Conservation (phyloP, 1,284 basidiomycete genomes). For the Puccinia polysora region DNA sequence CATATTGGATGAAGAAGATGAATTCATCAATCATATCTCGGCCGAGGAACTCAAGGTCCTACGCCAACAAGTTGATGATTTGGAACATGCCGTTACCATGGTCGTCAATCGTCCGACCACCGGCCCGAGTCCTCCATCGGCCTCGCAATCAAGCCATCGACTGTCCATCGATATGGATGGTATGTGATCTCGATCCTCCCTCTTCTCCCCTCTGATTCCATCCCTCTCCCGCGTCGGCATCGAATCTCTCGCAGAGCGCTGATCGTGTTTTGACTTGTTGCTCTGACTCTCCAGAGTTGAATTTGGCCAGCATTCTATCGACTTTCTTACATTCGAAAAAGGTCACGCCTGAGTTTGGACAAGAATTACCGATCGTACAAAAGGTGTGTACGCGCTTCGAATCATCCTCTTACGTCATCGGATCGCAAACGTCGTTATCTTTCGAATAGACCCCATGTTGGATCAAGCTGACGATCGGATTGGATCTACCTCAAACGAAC, state of each 20-base stretch:
- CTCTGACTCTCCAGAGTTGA: constrained; percentile 6
- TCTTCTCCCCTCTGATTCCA: not conserved
- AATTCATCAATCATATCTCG: constrained; percentile 21
- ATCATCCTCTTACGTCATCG: too few species aligned
- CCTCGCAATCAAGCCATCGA: not conserved
- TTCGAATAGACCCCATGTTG: not conserved
- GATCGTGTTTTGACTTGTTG: not conserved
- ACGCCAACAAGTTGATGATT: constrained; percentile 23
- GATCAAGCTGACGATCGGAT: too few species aligned
- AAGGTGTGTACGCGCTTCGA: too few species aligned
- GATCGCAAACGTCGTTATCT: too few species aligned
- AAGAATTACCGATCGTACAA: constrained; percentile 29
- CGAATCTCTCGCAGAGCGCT: too few species aligned
- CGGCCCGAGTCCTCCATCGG: not conserved
- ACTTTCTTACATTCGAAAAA: constrained; percentile 14
- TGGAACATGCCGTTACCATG: constrained; percentile 29
- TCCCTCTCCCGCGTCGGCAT: too few species aligned
- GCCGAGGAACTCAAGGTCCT: constrained; percentile 30
- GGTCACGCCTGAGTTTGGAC: constrained; percentile 11
- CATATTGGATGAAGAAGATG: constrained; percentile 38
- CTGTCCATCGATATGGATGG: constrained; percentile 37
- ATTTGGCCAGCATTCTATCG: constrained; percentile 7
- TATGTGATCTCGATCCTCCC: not conserved
- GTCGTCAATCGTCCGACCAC: constrained; percentile 18
- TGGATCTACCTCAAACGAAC: not conserved